Evolutionary conservation across 2,329 filamentous ascomycete genomes (phyloP).

Genomic region (Allantophomopsis cytisporea): DNA sequence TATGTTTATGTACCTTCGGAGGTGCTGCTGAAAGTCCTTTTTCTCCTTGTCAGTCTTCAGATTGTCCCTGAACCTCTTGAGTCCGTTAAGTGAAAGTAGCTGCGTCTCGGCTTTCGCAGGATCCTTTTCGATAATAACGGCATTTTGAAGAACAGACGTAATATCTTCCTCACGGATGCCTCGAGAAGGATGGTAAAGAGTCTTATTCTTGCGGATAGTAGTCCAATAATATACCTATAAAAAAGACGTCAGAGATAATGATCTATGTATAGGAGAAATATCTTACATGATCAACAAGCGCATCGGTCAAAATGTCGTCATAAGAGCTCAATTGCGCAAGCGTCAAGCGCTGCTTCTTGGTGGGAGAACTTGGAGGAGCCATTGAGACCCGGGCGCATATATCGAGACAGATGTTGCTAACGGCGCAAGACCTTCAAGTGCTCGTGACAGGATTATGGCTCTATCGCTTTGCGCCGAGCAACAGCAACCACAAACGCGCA

Average conservation of each 20-base stretch:
- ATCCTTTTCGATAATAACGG: constrained; percentile 66
- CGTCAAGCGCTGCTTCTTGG: constrained; percentile 63
- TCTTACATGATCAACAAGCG: constrained; percentile 79
- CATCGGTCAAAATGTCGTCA: constrained; percentile 92
- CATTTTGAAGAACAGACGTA: constrained; percentile 42
- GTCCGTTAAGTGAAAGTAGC: constrained; percentile 57
- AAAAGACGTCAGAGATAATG: constrained; percentile 3
- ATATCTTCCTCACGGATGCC: constrained; percentile 58
- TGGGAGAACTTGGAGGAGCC: constrained; percentile 27
- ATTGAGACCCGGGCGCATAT: constrained; percentile 14
- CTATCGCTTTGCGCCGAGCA: not conserved
- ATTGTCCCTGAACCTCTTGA: constrained; percentile 55
- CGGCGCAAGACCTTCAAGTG: not conserved
- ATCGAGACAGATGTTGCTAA: not conserved
- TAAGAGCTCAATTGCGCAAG: constrained; percentile 81
- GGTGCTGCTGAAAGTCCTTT: constrained; percentile 73
- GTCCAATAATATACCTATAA: constrained; percentile 89
- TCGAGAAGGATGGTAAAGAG: constrained; percentile 72
- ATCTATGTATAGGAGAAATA: not conserved
- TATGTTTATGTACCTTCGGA: constrained; percentile 83
- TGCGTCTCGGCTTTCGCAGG: constrained; percentile 54
- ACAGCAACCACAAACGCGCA: too few species aligned
- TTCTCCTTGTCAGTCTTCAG: constrained; percentile 67
- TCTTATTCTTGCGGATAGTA: constrained; percentile 84
- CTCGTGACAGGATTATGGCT: constrained; percentile 2